phyloP scores from a whole-genome alignment of 805 yeast species.

The Blastobotrys mokoenaii region DNA sequence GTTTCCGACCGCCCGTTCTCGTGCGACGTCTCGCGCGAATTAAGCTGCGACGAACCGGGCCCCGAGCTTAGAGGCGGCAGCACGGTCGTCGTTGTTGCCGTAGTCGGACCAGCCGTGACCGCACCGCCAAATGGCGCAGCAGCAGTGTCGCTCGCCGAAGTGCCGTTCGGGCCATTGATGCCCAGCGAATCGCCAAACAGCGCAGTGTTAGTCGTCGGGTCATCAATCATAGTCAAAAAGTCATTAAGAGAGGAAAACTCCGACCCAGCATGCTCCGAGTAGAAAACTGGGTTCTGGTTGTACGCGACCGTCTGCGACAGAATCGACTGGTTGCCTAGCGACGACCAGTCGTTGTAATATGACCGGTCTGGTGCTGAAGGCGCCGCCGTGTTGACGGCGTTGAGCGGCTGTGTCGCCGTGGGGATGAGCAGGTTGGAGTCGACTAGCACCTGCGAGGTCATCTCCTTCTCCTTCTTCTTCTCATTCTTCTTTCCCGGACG shows the following conservation, averaged over 20 bases:
- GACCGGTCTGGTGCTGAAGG: background rate
- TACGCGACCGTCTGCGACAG: constrained; percentile 16
- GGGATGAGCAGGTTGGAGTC: background rate
- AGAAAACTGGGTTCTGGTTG: constrained; percentile 52
- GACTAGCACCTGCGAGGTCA: background rate
- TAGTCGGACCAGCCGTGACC: background rate
- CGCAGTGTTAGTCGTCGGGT: constrained; percentile 33
- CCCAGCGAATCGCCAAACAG: constrained; percentile 2
- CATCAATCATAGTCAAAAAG: constrained; percentile 83
- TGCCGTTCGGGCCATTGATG: background rate
- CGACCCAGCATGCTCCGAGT: constrained; percentile 86
- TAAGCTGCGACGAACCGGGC: background rate
- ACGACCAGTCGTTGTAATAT: constrained; percentile 11
- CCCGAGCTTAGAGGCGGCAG: background rate
- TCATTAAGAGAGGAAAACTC: constrained; percentile 87
- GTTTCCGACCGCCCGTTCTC: background rate
- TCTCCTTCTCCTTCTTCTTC: background rate
- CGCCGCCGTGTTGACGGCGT: background rate
- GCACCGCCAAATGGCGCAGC: constrained; percentile 3
- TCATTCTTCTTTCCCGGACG: constrained; percentile 3
- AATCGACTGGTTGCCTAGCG: constrained; percentile 15
- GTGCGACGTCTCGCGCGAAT: constrained; percentile 3
- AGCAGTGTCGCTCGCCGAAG: background rate
- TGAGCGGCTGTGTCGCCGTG: background rate
- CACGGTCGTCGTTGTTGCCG: background rate